Evolutionary conservation across 2,329 filamentous ascomycete species (phyloP).

Genomic region (Eurotiales sp.): DNA sequence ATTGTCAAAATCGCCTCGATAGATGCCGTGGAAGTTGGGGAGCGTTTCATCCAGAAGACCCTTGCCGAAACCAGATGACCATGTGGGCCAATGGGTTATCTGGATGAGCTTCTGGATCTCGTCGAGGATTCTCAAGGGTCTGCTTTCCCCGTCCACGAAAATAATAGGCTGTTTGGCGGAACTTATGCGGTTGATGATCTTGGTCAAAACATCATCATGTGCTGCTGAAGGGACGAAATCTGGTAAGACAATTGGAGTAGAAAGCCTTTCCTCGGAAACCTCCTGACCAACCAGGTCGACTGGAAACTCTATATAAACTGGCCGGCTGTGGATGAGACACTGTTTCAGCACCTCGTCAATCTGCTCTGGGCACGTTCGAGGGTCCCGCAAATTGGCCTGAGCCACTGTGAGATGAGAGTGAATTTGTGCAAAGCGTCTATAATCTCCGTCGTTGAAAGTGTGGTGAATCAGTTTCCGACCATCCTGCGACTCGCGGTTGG

Average conservation of each 20-base stretch:
- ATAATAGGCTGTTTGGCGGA: conserved; percentile 48
- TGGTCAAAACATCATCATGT: conserved; percentile 20
- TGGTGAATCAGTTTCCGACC: conserved; percentile 24
- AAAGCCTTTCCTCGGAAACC: conserved; percentile 16
- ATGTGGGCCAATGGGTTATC: conserved; percentile 46
- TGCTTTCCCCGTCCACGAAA: conserved; percentile 51
- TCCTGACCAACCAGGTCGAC: conserved; percentile 1
- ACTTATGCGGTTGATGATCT: conserved; percentile 43
- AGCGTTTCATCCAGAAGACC: conserved; percentile 48
- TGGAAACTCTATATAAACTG: conserved; percentile 10
- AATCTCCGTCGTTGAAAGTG: conserved; percentile 23
- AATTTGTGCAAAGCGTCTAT: conserved; percentile 36
- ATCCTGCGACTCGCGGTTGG: conserved; percentile 17
- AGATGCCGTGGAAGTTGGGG: conserved; percentile 50
- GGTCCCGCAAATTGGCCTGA: conserved; percentile 46
- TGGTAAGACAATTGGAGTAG: background rate
- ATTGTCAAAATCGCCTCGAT: conserved; percentile 36
- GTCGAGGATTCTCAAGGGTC: conserved; percentile 39
- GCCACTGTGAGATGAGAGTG: conserved; percentile 48
- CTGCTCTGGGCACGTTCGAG: conserved; percentile 44
- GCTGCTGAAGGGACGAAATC: background rate
- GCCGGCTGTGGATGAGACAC: conserved; percentile 18
- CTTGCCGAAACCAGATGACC: conserved; percentile 48
- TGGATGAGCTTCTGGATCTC: conserved; percentile 43
- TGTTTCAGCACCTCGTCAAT: conserved; percentile 24